Conservation (phyloP, 78 protist genomes). For the Creolimax fragrantissima region DNA sequence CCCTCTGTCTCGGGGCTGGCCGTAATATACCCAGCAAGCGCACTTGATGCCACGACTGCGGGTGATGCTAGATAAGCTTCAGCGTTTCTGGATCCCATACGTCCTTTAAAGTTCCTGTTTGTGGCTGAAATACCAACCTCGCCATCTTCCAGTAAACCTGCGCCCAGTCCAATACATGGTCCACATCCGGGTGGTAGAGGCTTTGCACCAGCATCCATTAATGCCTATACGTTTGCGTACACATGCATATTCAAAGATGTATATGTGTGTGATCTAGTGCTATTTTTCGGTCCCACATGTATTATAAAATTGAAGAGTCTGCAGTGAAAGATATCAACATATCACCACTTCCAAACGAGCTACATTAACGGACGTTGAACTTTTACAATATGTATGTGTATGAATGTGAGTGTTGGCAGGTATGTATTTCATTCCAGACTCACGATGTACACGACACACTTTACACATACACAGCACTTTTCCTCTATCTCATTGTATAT, state of each 20-base stretch:
- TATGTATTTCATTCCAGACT: too few relatives aligned
- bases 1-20: not conserved
- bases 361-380: too few relatives aligned
- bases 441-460: too few relatives aligned
- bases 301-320: too few relatives aligned
- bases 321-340: too few relatives aligned
- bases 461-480: too few relatives aligned
- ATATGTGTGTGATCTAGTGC: not conserved
- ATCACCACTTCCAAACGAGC: too few relatives aligned
- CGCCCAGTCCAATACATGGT: slow-evolving; percentile 64
- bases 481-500: too few relatives aligned
- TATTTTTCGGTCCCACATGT: too few relatives aligned
- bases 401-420: too few relatives aligned
- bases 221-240: not conserved
- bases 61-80: slow-evolving; percentile 60
- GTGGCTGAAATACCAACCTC: slow-evolving; percentile 69
- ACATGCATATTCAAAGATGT: not conserved
- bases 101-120: slow-evolving; percentile 68
- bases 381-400: too few relatives aligned
- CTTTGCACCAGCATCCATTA: slow-evolving; percentile 35
- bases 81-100: slow-evolving; percentile 51
- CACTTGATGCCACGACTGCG: slow-evolving; percentile 60
- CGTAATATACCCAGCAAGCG: slow-evolving; percentile 44
- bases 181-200: slow-evolving; percentile 69
- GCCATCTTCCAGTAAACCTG: slow-evolving; percentile 57